These are phyloP conservation scores for Arthrobotrys iridis DNA, from an alignment of 2,329 filamentous ascomycete genomes.

Conservation along the genomic window DNA sequence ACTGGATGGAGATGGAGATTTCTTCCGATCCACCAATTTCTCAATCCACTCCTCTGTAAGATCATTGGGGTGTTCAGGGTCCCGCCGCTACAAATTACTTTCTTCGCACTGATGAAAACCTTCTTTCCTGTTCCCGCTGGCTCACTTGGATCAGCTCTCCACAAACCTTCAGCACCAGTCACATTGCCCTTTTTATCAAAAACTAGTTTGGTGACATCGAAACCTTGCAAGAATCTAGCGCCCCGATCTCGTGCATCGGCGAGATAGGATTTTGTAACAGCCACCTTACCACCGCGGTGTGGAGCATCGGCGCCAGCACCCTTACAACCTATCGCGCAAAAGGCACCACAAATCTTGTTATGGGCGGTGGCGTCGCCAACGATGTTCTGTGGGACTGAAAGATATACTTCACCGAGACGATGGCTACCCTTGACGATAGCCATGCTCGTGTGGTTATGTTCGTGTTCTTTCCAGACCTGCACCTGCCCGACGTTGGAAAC, in stretches of 20 bases:
- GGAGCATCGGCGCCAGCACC: constrained; percentile 55
- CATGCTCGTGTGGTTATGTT: constrained; percentile 37
- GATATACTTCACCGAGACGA: constrained; percentile 30
- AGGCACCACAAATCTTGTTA: constrained; percentile 56
- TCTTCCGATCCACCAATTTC: constrained; percentile 72
- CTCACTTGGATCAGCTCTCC: constrained; percentile 71
- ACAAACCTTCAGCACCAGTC: constrained; percentile 76
- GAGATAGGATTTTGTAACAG: constrained; percentile 78
- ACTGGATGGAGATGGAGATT: constrained; percentile 86
- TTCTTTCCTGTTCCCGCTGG: constrained; percentile 63
- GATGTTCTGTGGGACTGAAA: constrained; percentile 45
- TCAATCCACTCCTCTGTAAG: constrained; percentile 79
- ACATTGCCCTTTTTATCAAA: constrained; percentile 71
- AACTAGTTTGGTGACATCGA: constrained; percentile 74
- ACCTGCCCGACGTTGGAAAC: constrained; percentile 36
- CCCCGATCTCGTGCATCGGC: constrained; percentile 81
- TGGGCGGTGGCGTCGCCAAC: constrained; percentile 36
- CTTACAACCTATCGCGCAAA: constrained; percentile 69
- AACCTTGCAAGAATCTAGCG: constrained; percentile 84
- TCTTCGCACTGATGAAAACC: constrained; percentile 58
- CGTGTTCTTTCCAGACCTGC: constrained; percentile 27
- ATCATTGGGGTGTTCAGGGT: constrained; percentile 80
- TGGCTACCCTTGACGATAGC: constrained; percentile 34
- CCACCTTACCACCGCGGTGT: constrained; percentile 75
- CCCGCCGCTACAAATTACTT: constrained; percentile 66